Percentiles rank a stretch among this genome's conserved stretches.
These are phyloP conservation scores for Postia placenta DNA, from an alignment of 768 basidiomycete species.

Conservation along the genomic window DNA sequence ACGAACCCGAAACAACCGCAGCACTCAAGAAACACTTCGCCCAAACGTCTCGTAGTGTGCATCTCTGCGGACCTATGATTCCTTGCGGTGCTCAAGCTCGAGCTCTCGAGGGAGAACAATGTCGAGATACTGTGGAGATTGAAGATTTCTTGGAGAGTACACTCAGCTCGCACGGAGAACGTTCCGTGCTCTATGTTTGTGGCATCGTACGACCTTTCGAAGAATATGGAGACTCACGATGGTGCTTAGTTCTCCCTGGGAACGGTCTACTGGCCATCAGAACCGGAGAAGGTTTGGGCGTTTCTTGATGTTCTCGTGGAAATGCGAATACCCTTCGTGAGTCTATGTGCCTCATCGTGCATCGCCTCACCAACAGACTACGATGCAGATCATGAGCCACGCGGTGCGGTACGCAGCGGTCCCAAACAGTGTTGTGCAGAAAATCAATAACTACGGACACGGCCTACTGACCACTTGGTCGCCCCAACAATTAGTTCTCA, in stretches of 20 bases:
- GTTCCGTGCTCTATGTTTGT: conserved; percentile 18
- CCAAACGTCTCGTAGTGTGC: conserved; percentile 2
- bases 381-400: conserved; percentile 13
- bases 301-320: conserved; percentile 16
- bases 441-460: conserved; percentile 8
- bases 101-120: background rate
- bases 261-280: conserved; percentile 14
- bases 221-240: background rate
- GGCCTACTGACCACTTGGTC: conserved; percentile 17
- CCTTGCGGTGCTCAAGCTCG: background rate
- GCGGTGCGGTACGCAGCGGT: conserved; percentile 7
- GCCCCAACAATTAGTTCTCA: conserved; percentile 18
- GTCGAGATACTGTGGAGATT: conserved; percentile 2
- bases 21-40: conserved; percentile 5
- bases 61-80: conserved; percentile 3
- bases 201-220: background rate
- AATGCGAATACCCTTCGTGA: conserved; percentile 14
- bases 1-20: conserved; percentile 7
- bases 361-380: background rate
- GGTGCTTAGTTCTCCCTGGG: conserved; percentile 15
- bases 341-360: background rate
- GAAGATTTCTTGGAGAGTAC: conserved; percentile 3
- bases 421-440: conserved; percentile 7
- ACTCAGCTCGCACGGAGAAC: conserved; percentile 6
- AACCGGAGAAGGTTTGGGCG: conserved; percentile 13